Conservation (phyloP, 208 protist genomes). For the Tritrichomonas foetus region DNA sequence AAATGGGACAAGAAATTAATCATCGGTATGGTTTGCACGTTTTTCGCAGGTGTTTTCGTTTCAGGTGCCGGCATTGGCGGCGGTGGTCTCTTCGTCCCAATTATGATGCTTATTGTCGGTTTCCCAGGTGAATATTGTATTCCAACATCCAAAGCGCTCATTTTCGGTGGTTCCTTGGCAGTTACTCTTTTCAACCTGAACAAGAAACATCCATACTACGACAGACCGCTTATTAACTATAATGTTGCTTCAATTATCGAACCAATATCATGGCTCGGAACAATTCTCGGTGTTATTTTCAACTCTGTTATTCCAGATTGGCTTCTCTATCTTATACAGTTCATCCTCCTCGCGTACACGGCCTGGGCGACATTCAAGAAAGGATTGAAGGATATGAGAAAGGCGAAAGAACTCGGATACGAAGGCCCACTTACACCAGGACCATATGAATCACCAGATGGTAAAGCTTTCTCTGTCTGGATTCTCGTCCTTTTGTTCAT, state of each 20-base stretch:
- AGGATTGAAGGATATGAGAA: not conserved
- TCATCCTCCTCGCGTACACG: constrained; percentile 43
- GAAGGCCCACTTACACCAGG: no score
- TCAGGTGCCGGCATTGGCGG: constrained; percentile 42
- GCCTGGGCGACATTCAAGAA: not conserved
- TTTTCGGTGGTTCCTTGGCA: constrained; percentile 45
- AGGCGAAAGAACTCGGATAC: no score
- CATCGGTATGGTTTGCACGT: constrained; percentile 10
- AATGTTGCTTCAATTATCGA: constrained; percentile 42
- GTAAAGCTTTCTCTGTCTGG: no score
- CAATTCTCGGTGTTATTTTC: constrained; percentile 43
- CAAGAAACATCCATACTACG: constrained; percentile 20
- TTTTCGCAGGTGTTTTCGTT: constrained; percentile 24
- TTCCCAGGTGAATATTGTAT: constrained; percentile 41
- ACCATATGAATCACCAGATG: no score
- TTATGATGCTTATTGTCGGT: constrained; percentile 35
- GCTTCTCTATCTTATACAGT: constrained; percentile 36
- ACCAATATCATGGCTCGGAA: constrained; percentile 44
- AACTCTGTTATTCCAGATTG: constrained; percentile 44
- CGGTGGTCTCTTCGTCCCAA: constrained; percentile 45
- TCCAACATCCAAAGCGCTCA: constrained; percentile 44
- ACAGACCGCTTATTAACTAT: constrained; percentile 46
- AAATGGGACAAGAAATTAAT: not conserved
- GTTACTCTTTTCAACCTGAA: constrained; percentile 42
- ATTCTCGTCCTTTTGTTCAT: not conserved